A percentile compares a stretch with the other conserved stretches of the same genome.
phyloP scores from a whole-genome alignment of 176 grass and related monocot species.

The Alloteropsis semialata region DNA sequence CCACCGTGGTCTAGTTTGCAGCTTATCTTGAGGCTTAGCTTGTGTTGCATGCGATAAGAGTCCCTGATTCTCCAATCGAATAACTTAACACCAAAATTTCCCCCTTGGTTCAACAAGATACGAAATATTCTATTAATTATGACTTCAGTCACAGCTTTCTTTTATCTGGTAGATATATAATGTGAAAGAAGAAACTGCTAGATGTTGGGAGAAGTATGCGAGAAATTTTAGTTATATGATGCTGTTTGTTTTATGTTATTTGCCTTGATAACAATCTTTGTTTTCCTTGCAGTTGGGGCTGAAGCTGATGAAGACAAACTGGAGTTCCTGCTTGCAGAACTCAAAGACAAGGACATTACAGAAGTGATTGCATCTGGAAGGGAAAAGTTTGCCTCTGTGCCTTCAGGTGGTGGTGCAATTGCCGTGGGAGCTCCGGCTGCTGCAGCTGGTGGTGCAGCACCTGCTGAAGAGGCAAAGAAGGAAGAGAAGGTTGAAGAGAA shows the following conservation, averaged over 20 bases:
- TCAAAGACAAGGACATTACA: constrained; percentile 68
- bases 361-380: constrained; percentile 72
- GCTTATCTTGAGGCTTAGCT: neutral
- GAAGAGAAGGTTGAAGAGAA: constrained; percentile 96
- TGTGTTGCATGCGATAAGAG: neutral
- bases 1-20: neutral
- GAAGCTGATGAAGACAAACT: constrained; percentile 57
- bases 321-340: constrained; percentile 58
- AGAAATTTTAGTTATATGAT: neutral
- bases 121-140: neutral
- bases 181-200: neutral
- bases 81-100: neutral
- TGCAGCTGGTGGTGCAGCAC: constrained; percentile 48
- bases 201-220: neutral
- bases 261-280: neutral
- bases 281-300: constrained; percentile 51
- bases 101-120: neutral
- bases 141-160: neutral
- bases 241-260: neutral
- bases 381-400: constrained; percentile 77
- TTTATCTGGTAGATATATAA: neutral
- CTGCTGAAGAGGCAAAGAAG: constrained; percentile 73
- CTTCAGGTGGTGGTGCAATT: constrained; percentile 57
- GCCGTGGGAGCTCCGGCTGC: constrained; percentile 46
- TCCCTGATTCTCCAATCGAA: neutral